These are phyloP conservation scores for Rhizoctonia solani DNA, from an alignment of 1,284 basidiomycete genomes.

Conservation along the genomic window DNA sequence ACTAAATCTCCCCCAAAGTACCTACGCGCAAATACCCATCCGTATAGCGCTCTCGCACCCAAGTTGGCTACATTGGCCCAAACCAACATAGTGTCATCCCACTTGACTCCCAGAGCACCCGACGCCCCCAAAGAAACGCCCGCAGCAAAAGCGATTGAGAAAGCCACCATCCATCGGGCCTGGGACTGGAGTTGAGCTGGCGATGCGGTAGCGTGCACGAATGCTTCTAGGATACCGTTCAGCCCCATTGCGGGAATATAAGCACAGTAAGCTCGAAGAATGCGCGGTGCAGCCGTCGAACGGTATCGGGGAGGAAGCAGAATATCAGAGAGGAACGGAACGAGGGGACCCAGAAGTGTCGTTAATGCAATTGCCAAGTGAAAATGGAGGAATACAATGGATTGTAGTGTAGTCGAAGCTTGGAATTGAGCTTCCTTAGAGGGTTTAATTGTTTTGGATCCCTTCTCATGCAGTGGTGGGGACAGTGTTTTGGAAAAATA, in stretches of 20 bases:
- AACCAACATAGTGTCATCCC: slow-evolving; percentile 73
- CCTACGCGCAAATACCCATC: slow-evolving; percentile 34
- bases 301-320: slow-evolving; percentile 73
- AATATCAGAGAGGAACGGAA: slow-evolving; percentile 67
- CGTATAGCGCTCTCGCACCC: slow-evolving; percentile 60
- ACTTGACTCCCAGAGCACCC: slow-evolving; percentile 52
- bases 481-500: slow-evolving; percentile 78
- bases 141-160: slow-evolving; percentile 58
- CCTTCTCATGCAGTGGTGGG: slow-evolving; percentile 21
- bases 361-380: slow-evolving; percentile 73
- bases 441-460: neutral
- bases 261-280: slow-evolving; percentile 73
- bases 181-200: slow-evolving; percentile 66
- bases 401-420: slow-evolving; percentile 45
- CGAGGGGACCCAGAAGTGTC: slow-evolving; percentile 73
- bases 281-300: slow-evolving; percentile 70
- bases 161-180: slow-evolving; percentile 70
- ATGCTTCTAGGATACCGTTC: slow-evolving; percentile 89
- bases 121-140: slow-evolving; percentile 54
- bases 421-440: slow-evolving; percentile 21
- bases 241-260: slow-evolving; percentile 87
- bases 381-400: slow-evolving; percentile 69
- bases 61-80: slow-evolving; percentile 75
- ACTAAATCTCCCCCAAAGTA: slow-evolving; percentile 35
- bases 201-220: slow-evolving; percentile 77